Evolutionary conservation across 768 basidiomycete species (phyloP), one percentile per base, ranked within the genome.

Genomic region (Lactarius akahatsu): DNA sequence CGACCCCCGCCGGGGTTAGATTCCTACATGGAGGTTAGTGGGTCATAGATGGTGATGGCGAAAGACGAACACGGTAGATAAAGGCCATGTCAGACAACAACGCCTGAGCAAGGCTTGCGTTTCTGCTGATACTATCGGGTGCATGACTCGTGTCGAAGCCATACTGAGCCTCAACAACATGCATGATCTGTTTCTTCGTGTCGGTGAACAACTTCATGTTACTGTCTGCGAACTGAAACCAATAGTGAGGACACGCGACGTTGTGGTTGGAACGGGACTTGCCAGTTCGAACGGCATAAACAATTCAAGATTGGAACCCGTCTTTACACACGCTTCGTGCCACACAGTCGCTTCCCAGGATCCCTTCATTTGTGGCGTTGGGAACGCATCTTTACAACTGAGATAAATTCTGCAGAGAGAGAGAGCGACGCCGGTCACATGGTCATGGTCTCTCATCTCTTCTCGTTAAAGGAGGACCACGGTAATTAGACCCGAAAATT

Each of bases 341-440:
- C 66, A 67, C 9, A 23, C 66, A 10, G 2, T 9, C 3, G 2
- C 34, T n/a, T 4, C 57, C 61, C 61, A 67, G 1, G 30, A 13
- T 0, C 15, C 26, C 40, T 28, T 54, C 23, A 1, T 28, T 28
- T 36, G 0, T 16, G 30, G 20, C 5, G 57, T 36, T 0, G 66
- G 61, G 40, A 67, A 67, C n/a, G 61, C 61, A 18, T 67, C 52
- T 32, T 55, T 59, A 32, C 66, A 67, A 57, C 23, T 18, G 18
- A 67, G 57, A 8, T 55, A 30, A n/a, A 47, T 38, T 20, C 66
- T 30, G 20, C 36, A 59, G 5, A 63, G 50, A 8, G 40, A 10
- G 28, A 32, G 50, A 13, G 61, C 61, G 10, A 45, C 20, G 15
- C n/a, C 40, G 3, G 32, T 40, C 26, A 52, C 60, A 10, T 23